Conservation (phyloP, 768 basidiomycete genomes). For the Suillus clintonianus region DNA sequence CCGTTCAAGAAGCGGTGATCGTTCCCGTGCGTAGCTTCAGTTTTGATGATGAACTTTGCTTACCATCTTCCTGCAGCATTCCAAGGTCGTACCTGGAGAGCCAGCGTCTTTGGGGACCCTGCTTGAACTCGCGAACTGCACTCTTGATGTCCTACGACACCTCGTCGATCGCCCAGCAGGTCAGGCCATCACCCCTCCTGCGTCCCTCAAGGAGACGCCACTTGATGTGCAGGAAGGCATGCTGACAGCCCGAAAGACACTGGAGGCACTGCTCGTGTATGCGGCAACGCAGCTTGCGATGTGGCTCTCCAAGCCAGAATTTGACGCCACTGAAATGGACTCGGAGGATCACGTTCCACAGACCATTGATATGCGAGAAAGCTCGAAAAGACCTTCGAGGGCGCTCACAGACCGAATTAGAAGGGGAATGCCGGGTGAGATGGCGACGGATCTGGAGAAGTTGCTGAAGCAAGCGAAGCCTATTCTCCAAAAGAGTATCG, state of each 20-base stretch:
- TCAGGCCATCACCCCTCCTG: constrained; percentile 47
- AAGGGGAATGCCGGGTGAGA: constrained; percentile 79
- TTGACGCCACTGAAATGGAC: constrained; percentile 46
- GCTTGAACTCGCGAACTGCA: constrained; percentile 80
- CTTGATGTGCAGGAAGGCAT: constrained; percentile 59
- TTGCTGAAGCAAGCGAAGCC: constrained; percentile 67
- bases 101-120: constrained; percentile 85
- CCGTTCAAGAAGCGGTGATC: constrained; percentile 63
- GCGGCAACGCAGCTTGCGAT: constrained; percentile 76
- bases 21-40: constrained; percentile 53
- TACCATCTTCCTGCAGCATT: constrained; percentile 53
- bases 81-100: constrained; percentile 81
- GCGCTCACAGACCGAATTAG: constrained; percentile 66
- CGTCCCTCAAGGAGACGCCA: constrained; percentile 32
- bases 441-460: constrained; percentile 70
- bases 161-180: constrained; percentile 63
- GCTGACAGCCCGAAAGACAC: constrained; percentile 54
- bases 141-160: constrained; percentile 70
- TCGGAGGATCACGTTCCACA: constrained; percentile 39
- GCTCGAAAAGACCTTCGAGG: constrained; percentile 43
- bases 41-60: neutral
- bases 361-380: constrained; percentile 18
- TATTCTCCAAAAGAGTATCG: constrained; percentile 60
- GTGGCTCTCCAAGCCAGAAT: constrained; percentile 76
- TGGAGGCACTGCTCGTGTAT: constrained; percentile 72